Conservation (phyloP, 352 stramenopile species). For the Globisporangium cystogenes region DNA sequence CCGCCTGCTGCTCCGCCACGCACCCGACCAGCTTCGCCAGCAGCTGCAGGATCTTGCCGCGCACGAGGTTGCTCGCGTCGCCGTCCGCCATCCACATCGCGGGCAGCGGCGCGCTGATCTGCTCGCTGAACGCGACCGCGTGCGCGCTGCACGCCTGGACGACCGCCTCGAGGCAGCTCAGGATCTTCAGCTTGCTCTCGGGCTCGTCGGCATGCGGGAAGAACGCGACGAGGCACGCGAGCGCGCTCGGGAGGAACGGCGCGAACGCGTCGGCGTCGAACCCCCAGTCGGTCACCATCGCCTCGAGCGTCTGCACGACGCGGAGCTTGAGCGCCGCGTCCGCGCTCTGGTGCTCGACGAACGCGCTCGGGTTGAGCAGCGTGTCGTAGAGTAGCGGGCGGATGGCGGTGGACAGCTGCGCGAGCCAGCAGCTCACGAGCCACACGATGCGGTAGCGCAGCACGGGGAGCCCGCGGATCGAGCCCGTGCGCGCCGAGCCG, state of each 20-base stretch:
- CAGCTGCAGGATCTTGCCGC: constrained; percentile 77
- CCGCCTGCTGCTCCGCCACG: constrained; percentile 36
- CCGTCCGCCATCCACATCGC: constrained; percentile 64
- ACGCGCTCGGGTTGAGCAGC: constrained; percentile 37
- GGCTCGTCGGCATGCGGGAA: constrained; percentile 57
- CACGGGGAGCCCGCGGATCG: constrained; percentile 47
- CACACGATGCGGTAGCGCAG: constrained; percentile 76
- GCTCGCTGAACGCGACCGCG: constrained; percentile 42
- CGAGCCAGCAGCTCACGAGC: constrained; percentile 85
- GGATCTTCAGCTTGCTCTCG: constrained; percentile 78
- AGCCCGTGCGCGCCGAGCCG: constrained; percentile 21
- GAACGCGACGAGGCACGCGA: constrained; percentile 63
- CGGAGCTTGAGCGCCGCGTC: constrained; percentile 67
- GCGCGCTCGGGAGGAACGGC: constrained; percentile 51
- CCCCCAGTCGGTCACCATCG: constrained; percentile 79
- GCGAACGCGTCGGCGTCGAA: constrained; percentile 69
- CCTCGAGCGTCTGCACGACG: constrained; percentile 72
- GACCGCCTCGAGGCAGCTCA: constrained; percentile 67
- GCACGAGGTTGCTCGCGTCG: constrained; percentile 75
- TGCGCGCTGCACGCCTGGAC: constrained; percentile 52
- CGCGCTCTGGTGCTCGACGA: constrained; percentile 20
- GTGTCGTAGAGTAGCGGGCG: constrained; percentile 77
- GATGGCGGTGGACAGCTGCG: constrained; percentile 63
- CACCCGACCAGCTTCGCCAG: constrained; percentile 54
- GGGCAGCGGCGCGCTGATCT: constrained; percentile 67